Percentiles rank a stretch among this genome's conserved stretches.
Evolutionary conservation across 2,329 filamentous ascomycete species (phyloP).

Genomic region (Orbilia oligospora): DNA sequence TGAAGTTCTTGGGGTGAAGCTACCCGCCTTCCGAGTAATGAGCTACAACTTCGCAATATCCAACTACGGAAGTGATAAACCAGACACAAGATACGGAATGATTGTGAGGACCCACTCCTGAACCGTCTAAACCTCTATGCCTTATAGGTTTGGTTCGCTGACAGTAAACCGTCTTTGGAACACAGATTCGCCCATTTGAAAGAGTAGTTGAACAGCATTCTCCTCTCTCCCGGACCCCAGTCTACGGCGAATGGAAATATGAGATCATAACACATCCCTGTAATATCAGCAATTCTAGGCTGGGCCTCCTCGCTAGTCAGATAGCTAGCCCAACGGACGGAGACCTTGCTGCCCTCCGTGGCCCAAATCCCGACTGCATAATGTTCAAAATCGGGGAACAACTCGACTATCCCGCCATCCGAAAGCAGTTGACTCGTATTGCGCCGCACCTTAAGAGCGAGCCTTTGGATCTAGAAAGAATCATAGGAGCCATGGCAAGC

Average conservation of each 20-base stretch:
- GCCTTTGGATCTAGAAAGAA: neutral
- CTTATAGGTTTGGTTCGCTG: neutral
- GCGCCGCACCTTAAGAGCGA: slow-evolving; percentile 23
- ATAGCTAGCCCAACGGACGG: neutral
- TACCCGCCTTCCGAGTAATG: slow-evolving; percentile 73
- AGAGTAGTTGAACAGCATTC: slow-evolving; percentile 12
- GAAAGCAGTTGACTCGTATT: slow-evolving; percentile 4
- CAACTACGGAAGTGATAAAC: slow-evolving; percentile 89
- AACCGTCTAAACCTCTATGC: neutral
- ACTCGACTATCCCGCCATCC: neutral
- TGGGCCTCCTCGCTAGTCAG: neutral
- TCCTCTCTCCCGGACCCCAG: neutral
- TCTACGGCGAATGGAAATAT: slow-evolving; percentile 28
- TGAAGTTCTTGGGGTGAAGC: slow-evolving; percentile 69
- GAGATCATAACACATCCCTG: slow-evolving; percentile 12
- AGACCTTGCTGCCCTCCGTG: slow-evolving; percentile 6
- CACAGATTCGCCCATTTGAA: slow-evolving; percentile 24
- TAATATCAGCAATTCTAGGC: slow-evolving; percentile 3
- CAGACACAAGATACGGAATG: slow-evolving; percentile 76
- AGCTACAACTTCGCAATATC: slow-evolving; percentile 84
- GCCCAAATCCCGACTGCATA: slow-evolving; percentile 11
- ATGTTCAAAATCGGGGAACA: slow-evolving; percentile 3
- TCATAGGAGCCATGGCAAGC: slow-evolving; percentile 3
- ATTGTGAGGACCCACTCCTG: slow-evolving; percentile 1
- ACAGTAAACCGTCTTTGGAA: neutral